Base-by-base conservation (phyloP, 2,329 filamentous ascomycete genomes). In the Phyllosticta paracitricarpa region DNA sequence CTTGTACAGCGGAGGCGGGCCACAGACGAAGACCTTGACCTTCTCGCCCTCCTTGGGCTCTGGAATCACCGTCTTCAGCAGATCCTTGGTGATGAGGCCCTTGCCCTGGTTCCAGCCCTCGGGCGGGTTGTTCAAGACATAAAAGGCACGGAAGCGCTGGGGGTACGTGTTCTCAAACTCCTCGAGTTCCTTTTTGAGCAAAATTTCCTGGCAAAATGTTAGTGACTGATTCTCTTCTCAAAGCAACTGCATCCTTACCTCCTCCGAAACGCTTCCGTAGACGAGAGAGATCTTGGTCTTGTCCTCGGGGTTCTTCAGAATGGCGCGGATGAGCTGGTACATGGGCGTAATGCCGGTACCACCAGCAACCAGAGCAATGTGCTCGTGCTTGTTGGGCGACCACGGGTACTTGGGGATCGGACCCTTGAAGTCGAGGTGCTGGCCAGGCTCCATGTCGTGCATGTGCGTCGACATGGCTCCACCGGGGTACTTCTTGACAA, bases 291-390 rank as follows among this genome's bases (percentile, higher is more conserved):
- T 91, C 81, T 96, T 96, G 69, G 94, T 99, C 84, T 94, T 92
- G 80, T 99, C 94, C 53, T 89, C 84, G 63, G 93, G 91, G 84
- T 97, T 96, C 77, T 88, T 90, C 86, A 97, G 96, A 78, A 99
- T 96, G 72, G 87, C 83, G 65, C 90, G 90, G 66, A 85, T 81
- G 54, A 99, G 86, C 81, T 99, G 94, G 82, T 89, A 97, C 93
- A 97, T 97, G 68, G 94, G 94, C 10, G 94, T 94, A 75, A 99
- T 96, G 64, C 94, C 94, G 7, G 94, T 97, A 66, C 94, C 94
- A 69, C 94, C 94, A n/a, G 93, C 91, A 65, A 99, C 84, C 66
- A 93, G 81, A 51, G 84, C 87, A 69, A 95, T 85, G 80, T 97
- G 91, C 64, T 89, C 80, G 80, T 97, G 92, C 84, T 96, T 97